Evolutionary conservation across 2,329 filamentous ascomycete genomes (phyloP).

Genomic region (Thelonectria discophora): DNA sequence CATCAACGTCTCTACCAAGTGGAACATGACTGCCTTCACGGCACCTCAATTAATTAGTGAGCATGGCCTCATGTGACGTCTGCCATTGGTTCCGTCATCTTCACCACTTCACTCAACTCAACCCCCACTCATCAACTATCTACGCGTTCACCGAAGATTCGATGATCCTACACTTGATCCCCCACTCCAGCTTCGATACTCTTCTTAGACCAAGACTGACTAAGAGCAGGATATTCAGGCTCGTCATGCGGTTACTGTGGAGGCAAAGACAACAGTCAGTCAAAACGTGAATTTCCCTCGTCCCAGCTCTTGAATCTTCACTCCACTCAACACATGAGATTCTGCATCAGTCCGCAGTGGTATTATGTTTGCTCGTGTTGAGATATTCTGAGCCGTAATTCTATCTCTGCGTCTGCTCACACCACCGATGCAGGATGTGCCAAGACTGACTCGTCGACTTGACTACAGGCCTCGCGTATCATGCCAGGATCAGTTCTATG

Average conservation of each 20-base stretch:
- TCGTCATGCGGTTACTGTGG: constrained; percentile 65
- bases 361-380: constrained; percentile 21
- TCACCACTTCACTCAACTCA: constrained; percentile 3
- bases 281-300: constrained; percentile 52
- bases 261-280: constrained; percentile 58
- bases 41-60: not conserved
- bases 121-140: constrained; percentile 27
- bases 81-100: not conserved
- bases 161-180: constrained; percentile 30
- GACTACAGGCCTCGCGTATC: constrained; percentile 75
- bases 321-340: constrained; percentile 19
- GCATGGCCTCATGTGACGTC: constrained; percentile 9
- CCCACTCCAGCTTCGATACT: constrained; percentile 33
- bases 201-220: constrained; percentile 31
- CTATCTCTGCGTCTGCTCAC: constrained; percentile 8
- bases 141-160: constrained; percentile 23
- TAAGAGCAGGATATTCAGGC: constrained; percentile 57
- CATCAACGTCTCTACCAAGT: not conserved
- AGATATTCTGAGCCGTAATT: constrained; percentile 11
- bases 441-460: constrained; percentile 37
- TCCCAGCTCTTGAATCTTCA: constrained; percentile 19
- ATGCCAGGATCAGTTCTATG: constrained; percentile 68
- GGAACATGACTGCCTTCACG: constrained; percentile 9
- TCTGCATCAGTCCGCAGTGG: constrained; percentile 7
- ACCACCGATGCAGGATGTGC: constrained; percentile 12